Conservation (phyloP, 768 basidiomycete genomes). For the Calvatia gigantea region DNA sequence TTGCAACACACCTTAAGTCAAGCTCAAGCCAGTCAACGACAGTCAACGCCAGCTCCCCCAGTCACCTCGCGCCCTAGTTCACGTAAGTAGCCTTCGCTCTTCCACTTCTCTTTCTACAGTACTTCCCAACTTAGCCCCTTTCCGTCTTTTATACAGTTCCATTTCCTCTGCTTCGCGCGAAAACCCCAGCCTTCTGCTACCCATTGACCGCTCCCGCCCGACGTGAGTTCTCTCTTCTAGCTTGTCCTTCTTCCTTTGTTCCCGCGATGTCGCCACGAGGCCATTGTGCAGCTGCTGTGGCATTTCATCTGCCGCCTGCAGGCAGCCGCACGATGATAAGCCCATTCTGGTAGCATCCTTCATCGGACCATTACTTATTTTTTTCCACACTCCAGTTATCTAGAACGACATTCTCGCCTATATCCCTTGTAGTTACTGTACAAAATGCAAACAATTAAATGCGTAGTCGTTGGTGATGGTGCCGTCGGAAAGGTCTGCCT, state of each 20-base stretch:
- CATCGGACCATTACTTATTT: conserved; percentile 18
- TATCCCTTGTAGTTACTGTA: conserved; percentile 15
- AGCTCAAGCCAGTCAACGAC: conserved; percentile 36
- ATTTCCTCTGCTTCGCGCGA: conserved; percentile 7
- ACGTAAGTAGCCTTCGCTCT: conserved; percentile 4
- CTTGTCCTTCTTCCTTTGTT: conserved; percentile 15
- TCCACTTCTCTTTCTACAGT: background rate
- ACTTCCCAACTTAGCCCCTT: background rate
- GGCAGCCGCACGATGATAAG: conserved; percentile 26
- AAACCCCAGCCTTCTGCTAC: conserved; percentile 12
- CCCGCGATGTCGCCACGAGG: conserved; percentile 37
- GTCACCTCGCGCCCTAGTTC: background rate
- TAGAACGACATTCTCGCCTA: conserved; percentile 15
- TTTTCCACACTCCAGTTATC: conserved; percentile 12
- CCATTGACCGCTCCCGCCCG: conserved; percentile 15
- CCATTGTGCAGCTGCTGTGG: conserved; percentile 34
- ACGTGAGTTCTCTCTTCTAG: conserved; percentile 18
- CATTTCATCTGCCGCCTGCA: conserved; percentile 18
- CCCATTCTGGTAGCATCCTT: background rate
- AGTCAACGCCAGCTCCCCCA: conserved; percentile 25
- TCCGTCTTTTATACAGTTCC: conserved; percentile 7
- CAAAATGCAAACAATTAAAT: conserved; percentile 95
- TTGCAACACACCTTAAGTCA: conserved; percentile 45
- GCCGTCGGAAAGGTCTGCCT: conserved; percentile 90
- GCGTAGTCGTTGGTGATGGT: conserved; percentile 97